Evolutionary conservation across 495 filamentous ascomycete genomes (phyloP).

Genomic region (Penicillium fimorum): DNA sequence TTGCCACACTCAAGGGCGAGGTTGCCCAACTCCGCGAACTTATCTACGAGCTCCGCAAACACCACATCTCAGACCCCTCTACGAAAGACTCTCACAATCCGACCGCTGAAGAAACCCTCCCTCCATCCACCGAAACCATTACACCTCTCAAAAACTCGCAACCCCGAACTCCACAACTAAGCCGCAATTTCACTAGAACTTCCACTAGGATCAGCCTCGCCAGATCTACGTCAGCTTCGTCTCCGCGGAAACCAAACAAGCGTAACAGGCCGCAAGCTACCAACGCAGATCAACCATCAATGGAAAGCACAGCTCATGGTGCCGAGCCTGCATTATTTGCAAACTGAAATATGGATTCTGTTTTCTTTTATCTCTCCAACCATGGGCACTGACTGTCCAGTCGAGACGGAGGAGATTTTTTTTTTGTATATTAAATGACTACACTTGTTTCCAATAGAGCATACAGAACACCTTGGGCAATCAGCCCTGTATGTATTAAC

Average conservation of each 20-base stretch:
- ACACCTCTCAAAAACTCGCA: not conserved
- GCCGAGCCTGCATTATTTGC: not conserved
- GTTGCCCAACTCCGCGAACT: slow-evolving; percentile 36
- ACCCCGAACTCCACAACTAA: not conserved
- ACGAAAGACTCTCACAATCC: slow-evolving; percentile 12
- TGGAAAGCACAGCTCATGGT: not conserved
- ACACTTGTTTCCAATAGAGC: slow-evolving; percentile 10
- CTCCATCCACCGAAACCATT: not conserved
- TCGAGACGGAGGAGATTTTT: not conserved
- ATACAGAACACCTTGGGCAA: not conserved
- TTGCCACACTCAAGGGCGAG: slow-evolving; percentile 32
- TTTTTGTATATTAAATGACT: slow-evolving; percentile 13
- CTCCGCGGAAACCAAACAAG: slow-evolving; percentile 3
- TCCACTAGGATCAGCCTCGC: slow-evolving; percentile 3
- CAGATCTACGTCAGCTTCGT: not conserved
- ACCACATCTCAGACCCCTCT: slow-evolving; percentile 21
- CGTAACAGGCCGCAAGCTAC: slow-evolving; percentile 1
- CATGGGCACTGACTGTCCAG: not conserved
- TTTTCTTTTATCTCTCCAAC: not conserved
- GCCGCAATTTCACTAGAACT: slow-evolving; percentile 2
- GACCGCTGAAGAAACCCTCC: not conserved
- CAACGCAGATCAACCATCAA: not conserved
- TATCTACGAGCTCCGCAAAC: slow-evolving; percentile 31
- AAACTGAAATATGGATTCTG: not conserved
- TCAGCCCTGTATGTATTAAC: not conserved